Conservation (phyloP, 345 rosid genomes). For the Erysimum cheiranthoides region DNA sequence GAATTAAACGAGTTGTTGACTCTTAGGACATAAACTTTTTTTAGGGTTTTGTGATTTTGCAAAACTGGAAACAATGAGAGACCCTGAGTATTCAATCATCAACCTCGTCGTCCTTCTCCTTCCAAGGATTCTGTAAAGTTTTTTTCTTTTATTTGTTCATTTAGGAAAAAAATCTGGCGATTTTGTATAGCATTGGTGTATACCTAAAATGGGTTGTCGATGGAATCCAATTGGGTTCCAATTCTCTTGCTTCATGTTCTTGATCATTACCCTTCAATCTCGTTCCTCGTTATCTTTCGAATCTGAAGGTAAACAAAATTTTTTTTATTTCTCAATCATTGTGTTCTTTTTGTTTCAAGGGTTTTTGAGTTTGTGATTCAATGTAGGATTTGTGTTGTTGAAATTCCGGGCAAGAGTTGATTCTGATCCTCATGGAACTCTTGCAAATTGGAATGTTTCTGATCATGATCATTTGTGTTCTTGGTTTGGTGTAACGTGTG, state of each 20-base stretch:
- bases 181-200: conserved; percentile 53
- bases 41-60: conserved; percentile 48
- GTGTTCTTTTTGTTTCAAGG: conserved; percentile 9
- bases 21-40: conserved; percentile 27
- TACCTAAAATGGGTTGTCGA: conserved; percentile 72
- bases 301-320: conserved; percentile 61
- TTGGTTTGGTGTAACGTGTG: conserved; percentile 85
- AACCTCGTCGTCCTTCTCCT: conserved; percentile 45
- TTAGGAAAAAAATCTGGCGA: conserved; percentile 65
- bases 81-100: conserved; percentile 53
- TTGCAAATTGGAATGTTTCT: conserved; percentile 68
- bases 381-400: conserved; percentile 72
- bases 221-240: conserved; percentile 73
- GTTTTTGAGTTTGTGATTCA: neutral
- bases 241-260: conserved; percentile 57
- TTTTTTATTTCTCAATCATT: conserved; percentile 8
- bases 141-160: conserved; percentile 25
- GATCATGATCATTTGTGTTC: conserved; percentile 59
- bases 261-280: conserved; percentile 53
- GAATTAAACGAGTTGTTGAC: conserved; percentile 44
- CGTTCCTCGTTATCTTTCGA: conserved; percentile 56
- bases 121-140: conserved; percentile 45
- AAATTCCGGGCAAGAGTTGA: conserved; percentile 63
- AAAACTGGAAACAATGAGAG: conserved; percentile 57
- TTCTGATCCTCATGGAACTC: conserved; percentile 73